phyloP scores from a whole-genome alignment of 2,329 filamentous ascomycete genomes.

The Colletotrichum gigasporum region DNA sequence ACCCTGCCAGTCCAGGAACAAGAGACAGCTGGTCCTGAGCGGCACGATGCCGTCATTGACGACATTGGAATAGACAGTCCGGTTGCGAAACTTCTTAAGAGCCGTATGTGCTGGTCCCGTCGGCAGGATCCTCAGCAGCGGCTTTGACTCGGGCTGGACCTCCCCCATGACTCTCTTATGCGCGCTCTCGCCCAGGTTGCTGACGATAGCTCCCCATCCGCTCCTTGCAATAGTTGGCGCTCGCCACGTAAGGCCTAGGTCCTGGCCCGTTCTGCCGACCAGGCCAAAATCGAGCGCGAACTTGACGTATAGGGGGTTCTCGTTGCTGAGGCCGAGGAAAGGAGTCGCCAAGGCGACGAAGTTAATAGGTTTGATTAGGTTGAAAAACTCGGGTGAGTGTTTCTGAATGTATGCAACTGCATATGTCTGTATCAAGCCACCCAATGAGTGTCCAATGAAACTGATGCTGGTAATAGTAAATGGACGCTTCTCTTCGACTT shows the following conservation, averaged over 20 bases:
- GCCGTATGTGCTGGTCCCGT: conserved; percentile 91
- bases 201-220: conserved; percentile 89
- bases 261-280: conserved; percentile 94
- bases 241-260: conserved; percentile 93
- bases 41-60: conserved; percentile 98
- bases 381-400: conserved; percentile 91
- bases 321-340: conserved; percentile 91
- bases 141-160: conserved; percentile 83
- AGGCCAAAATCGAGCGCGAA: conserved; percentile 97
- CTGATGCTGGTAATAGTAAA: conserved; percentile 95
- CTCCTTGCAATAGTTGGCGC: conserved; percentile 85
- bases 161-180: conserved; percentile 68
- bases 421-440: conserved; percentile 90
- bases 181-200: conserved; percentile 78
- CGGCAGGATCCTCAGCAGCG: conserved; percentile 86
- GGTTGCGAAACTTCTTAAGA: conserved; percentile 86
- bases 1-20: conserved; percentile 97
- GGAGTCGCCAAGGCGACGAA: conserved; percentile 90
- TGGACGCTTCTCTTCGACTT: conserved; percentile 54
- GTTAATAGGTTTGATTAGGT: conserved; percentile 85
- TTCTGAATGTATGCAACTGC: conserved; percentile 97
- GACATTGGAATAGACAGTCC: conserved; percentile 95
- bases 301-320: conserved; percentile 96
- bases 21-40: conserved; percentile 90
- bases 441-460: conserved; percentile 91